Percentiles rank a stretch among this genome's conserved stretches.
phyloP scores from a whole-genome alignment of 148 eudicot species.

The Fagopyrum homotropicum region DNA sequence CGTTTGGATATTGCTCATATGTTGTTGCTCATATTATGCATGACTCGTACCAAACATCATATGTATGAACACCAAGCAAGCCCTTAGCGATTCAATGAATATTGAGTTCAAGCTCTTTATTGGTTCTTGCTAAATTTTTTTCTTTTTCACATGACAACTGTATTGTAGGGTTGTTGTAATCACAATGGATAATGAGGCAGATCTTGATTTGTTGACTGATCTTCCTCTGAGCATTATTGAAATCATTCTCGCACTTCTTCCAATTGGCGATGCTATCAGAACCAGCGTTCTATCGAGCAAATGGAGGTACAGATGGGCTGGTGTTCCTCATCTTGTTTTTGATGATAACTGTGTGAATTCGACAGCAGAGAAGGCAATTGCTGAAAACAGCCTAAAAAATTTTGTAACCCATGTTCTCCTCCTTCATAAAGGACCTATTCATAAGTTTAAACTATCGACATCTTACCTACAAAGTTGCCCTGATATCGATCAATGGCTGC shows the following conservation, averaged over 20 bases:
- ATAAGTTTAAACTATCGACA: constrained; percentile 49
- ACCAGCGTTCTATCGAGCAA: constrained; percentile 47
- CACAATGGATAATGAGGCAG: constrained; percentile 23
- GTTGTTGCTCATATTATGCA: no score
- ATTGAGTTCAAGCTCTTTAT: background rate
- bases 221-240: constrained; percentile 44
- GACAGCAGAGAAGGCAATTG: constrained; percentile 27
- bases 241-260: constrained; percentile 39
- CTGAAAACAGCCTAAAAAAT: constrained; percentile 33
- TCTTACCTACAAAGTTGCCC: constrained; percentile 44
- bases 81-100: background rate
- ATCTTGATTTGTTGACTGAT: constrained; percentile 39
- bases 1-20: no score
- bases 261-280: constrained; percentile 56
- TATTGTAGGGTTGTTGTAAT: background rate
- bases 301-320: constrained; percentile 65
- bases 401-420: constrained; percentile 50
- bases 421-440: constrained; percentile 71
- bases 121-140: background rate
- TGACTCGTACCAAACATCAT: no score
- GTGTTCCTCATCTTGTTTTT: constrained; percentile 41
- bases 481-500: constrained; percentile 75
- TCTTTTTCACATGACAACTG: background rate
- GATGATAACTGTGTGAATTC: constrained; percentile 40
- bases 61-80: no score